A percentile compares a stretch with the other conserved stretches of the same genome.
Evolutionary conservation across 2,329 filamentous ascomycete genomes (phyloP).

Genomic region (Fusarium sacchari): DNA sequence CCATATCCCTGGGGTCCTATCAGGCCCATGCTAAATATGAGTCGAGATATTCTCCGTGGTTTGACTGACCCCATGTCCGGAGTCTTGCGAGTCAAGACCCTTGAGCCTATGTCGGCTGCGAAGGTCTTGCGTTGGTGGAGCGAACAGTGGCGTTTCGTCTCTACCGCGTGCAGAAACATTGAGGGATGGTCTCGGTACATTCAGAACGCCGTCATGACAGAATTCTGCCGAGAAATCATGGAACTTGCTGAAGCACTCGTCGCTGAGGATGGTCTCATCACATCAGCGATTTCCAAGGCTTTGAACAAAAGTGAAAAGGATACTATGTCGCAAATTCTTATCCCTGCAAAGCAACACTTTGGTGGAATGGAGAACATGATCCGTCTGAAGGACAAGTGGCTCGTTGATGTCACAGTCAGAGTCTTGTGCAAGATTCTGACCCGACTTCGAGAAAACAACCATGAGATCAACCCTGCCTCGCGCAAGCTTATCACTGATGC

Average conservation of each 20-base stretch:
- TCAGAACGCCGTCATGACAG: constrained; percentile 82
- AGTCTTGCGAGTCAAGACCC: constrained; percentile 62
- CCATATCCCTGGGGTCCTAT: constrained; percentile 66
- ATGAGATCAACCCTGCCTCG: constrained; percentile 73
- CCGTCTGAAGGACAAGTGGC: constrained; percentile 85
- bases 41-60: constrained; percentile 64
- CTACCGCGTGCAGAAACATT: constrained; percentile 82
- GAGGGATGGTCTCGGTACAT: constrained; percentile 83
- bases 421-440: constrained; percentile 86
- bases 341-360: constrained; percentile 57
- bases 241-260: constrained; percentile 89
- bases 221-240: constrained; percentile 95
- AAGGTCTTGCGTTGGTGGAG: constrained; percentile 84
- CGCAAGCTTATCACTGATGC: constrained; percentile 72
- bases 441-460: constrained; percentile 79
- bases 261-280: constrained; percentile 84
- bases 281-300: constrained; percentile 67
- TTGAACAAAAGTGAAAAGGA: constrained; percentile 50
- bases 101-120: constrained; percentile 70
- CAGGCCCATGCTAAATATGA: constrained; percentile 65
- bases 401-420: constrained; percentile 83
- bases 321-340: constrained; percentile 53
- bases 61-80: constrained; percentile 67
- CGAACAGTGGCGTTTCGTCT: constrained; percentile 82
- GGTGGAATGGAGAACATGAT: constrained; percentile 88